Base-by-base conservation (phyloP, 208 protist genomes). In the Strigomonas culicis region DNA sequence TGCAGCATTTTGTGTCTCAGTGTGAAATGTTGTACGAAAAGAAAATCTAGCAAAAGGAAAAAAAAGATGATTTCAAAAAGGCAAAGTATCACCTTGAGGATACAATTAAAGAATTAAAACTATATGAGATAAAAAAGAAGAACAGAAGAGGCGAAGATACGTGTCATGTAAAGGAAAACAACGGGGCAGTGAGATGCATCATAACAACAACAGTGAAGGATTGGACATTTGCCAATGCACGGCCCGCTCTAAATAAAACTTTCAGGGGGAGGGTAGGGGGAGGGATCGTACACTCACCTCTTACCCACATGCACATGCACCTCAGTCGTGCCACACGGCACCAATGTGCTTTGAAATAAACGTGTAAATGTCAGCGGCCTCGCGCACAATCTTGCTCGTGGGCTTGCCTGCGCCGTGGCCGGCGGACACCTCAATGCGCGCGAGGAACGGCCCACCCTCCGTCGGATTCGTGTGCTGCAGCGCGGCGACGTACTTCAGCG, bases 401-500 rank as follows among this genome's bases (percentile, higher is more conserved):
- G 97, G 93, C 64, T 98, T 98, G 32, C 97, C 95, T n/a, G 79
- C 85, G 52, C 92, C 93, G 74, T 97, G 91, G 15, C 93, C 92
- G 7, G 89, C 90, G 1, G 86, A 53, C 17, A 88, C 75, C 73
- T 97, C 89, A 51, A 98, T 77, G 28, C 90, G 79, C 3, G 83
- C 88, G 25, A 97, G 70, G 44, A 98, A 91, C 11, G 89, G 89
- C 0, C 84, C 84, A 11, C 85, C 79, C 15, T 79, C 41, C 15
- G 61, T 68, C 4, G 84, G 78, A 72, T 93, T 90, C 22, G 66
- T 58, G 80, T 98, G 88, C 81, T 99, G 97, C 22, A 98, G 69
- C 55, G 91, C 85, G 3, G 96, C 89, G 0, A 94, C 62, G 62
- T 95, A 98, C 80, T 99, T 99, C 57, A 97, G 93, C 1, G 94